phyloP scores from a whole-genome alignment of 805 yeast species.

The Cyberlindnera meyerae region DNA sequence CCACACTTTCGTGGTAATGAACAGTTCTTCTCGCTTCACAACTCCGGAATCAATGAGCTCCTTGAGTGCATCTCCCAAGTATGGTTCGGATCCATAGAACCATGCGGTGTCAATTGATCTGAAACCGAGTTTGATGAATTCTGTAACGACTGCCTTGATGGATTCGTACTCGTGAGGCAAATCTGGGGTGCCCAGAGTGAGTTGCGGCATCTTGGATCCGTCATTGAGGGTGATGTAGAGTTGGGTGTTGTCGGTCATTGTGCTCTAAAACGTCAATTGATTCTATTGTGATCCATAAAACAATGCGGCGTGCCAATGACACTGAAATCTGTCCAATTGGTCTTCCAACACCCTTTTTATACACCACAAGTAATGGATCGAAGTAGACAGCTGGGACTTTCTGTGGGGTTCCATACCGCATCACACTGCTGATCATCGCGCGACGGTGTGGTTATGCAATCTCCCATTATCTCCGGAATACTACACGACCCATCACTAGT shows the following conservation, averaged over 20 bases:
- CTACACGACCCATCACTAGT: no score
- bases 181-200: constrained; percentile 66
- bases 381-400: no score
- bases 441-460: no score
- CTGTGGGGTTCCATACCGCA: no score
- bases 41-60: constrained; percentile 37
- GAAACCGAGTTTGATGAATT: constrained; percentile 45
- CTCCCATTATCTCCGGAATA: no score
- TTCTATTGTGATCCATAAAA: no score
- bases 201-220: constrained; percentile 57
- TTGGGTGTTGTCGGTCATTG: not conserved
- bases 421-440: no score
- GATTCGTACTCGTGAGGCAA: constrained; percentile 43
- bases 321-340: no score
- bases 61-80: constrained; percentile 42
- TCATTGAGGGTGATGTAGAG: constrained; percentile 37
- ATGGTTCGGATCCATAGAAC: constrained; percentile 61
- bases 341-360: no score
- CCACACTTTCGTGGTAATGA: constrained; percentile 73
- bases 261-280: no score
- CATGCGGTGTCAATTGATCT: constrained; percentile 75
- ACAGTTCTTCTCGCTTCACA: constrained; percentile 55
- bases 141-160: constrained; percentile 43
- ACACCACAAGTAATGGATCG: no score
- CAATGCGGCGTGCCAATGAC: no score